phyloP scores from a whole-genome alignment of 805 yeast genomes.

The Kluyveromyces lactis region DNA sequence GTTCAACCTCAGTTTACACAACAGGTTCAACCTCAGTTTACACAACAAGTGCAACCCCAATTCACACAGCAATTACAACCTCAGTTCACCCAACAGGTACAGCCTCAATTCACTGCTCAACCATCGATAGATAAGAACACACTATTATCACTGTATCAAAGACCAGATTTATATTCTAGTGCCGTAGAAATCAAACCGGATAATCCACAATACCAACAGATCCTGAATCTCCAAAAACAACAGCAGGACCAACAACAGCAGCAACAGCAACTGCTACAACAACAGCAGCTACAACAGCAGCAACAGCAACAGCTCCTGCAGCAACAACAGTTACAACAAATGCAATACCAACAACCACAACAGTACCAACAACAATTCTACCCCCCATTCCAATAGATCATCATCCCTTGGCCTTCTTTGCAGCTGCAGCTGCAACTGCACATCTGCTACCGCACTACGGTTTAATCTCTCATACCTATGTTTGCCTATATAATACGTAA shows the following conservation, averaged over 20 bases:
- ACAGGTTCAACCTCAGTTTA: background rate
- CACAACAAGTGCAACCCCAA: constrained; percentile 5
- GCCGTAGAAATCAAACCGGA: constrained; percentile 23
- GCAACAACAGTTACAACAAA: constrained; percentile 19
- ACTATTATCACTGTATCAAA: constrained; percentile 22
- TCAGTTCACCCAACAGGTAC: constrained; percentile 10
- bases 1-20: constrained; percentile 9
- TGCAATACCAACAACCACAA: constrained; percentile 10
- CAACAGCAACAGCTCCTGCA: constrained; percentile 13
- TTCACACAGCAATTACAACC: constrained; percentile 9
- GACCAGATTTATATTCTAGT: constrained; percentile 23
- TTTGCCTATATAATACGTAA: no score
- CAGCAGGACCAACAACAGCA: constrained; percentile 15
- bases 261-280: constrained; percentile 11
- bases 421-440: no score
- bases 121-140: constrained; percentile 16
- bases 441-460: no score
- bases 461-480: no score
- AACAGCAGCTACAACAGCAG: constrained; percentile 12
- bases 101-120: constrained; percentile 13
- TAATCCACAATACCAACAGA: constrained; percentile 24
- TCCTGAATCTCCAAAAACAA: constrained; percentile 19
- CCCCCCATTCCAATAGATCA: no score
- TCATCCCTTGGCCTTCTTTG: no score
- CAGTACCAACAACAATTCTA: constrained; percentile 7